Conservation (phyloP, 768 basidiomycete genomes). For the Suillus tomentosus region DNA sequence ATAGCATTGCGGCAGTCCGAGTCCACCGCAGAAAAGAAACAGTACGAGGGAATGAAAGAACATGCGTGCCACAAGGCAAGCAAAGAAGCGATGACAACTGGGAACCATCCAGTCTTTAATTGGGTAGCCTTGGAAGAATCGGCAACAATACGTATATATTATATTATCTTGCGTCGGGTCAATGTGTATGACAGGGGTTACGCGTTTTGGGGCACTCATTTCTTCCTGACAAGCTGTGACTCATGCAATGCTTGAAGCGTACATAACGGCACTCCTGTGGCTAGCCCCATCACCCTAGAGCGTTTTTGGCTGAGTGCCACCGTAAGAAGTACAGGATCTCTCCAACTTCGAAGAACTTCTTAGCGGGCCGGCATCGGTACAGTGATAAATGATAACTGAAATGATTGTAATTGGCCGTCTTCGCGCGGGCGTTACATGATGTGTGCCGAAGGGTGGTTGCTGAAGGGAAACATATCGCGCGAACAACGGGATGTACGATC, state of each 20-base stretch:
- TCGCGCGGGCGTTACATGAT: not conserved
- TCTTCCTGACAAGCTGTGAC: not conserved
- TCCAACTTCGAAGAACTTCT: not conserved
- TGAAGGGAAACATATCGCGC: not conserved
- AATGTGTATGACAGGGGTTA: constrained; percentile 1
- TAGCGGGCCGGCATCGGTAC: not conserved
- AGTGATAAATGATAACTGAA: not conserved
- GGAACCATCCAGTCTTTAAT: not conserved
- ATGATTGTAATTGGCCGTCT: not conserved
- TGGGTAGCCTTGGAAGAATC: not conserved
- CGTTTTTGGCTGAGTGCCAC: not conserved
- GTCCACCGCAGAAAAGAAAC: not conserved
- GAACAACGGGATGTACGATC: not conserved
- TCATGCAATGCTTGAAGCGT: not conserved
- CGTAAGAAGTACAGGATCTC: not conserved
- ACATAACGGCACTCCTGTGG: not conserved
- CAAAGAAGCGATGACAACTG: not conserved
- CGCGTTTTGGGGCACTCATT: not conserved
- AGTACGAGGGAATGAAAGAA: not conserved
- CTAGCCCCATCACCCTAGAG: not conserved
- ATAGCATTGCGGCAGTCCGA: not conserved
- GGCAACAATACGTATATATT: not conserved
- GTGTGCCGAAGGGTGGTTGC: not conserved
- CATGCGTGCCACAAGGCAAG: not conserved
- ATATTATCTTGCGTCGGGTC: not conserved